These are phyloP conservation scores for Alternaria triticimaculans DNA, from an alignment of 2,329 filamentous ascomycete species.

Conservation along the genomic window DNA sequence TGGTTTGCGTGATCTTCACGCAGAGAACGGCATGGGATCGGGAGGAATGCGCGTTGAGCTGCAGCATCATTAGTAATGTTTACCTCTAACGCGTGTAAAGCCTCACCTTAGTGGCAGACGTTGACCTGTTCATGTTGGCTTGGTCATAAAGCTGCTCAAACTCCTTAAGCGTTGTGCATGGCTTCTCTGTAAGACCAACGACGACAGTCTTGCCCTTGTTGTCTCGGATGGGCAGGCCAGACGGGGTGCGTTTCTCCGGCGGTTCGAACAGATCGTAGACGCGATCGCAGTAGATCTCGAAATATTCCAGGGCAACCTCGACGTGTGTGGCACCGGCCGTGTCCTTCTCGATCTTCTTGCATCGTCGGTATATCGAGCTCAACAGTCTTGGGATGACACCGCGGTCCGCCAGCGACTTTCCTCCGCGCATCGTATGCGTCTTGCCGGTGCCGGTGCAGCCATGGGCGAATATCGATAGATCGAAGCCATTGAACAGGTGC, in stretches of 20 bases:
- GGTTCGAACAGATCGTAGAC: slow-evolving; percentile 90
- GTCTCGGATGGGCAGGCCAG: slow-evolving; percentile 82
- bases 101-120: slow-evolving; percentile 78
- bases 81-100: neutral
- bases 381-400: slow-evolving; percentile 87
- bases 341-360: slow-evolving; percentile 85
- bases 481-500: slow-evolving; percentile 83
- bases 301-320: slow-evolving; percentile 82
- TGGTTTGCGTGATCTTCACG: slow-evolving; percentile 83
- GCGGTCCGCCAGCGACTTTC: slow-evolving; percentile 81
- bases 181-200: slow-evolving; percentile 81
- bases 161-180: slow-evolving; percentile 84
- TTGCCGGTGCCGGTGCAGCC: slow-evolving; percentile 93
- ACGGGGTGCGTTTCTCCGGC: slow-evolving; percentile 81
- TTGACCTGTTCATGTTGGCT: slow-evolving; percentile 88
- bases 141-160: slow-evolving; percentile 91
- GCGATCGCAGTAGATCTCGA: slow-evolving; percentile 97
- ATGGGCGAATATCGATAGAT: slow-evolving; percentile 82
- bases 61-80: slow-evolving; percentile 1
- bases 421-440: slow-evolving; percentile 95
- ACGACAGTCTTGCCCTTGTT: slow-evolving; percentile 88
- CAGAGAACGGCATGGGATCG: slow-evolving; percentile 89
- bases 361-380: slow-evolving; percentile 82
- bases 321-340: slow-evolving; percentile 72
- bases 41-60: slow-evolving; percentile 88